A percentile compares a stretch with the other conserved stretches of the same genome.
Evolutionary conservation across 257 asterid genomes (phyloP).

Genomic region (Marsdenia floribunda): DNA sequence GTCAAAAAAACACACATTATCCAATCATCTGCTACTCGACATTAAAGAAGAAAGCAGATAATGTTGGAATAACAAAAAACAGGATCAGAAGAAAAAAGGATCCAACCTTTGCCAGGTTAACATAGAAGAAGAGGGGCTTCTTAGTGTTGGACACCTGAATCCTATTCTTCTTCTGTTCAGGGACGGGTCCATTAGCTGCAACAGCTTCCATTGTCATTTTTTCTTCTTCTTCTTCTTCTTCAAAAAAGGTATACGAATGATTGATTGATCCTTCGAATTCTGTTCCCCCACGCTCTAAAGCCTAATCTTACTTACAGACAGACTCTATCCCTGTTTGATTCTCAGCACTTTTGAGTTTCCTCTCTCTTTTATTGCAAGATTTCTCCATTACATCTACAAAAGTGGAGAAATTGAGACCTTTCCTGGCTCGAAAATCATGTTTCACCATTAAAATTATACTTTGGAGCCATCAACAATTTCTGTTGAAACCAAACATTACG

Average conservation of each 20-base stretch:
- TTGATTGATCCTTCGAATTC: background rate
- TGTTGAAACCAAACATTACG: constrained; percentile 19
- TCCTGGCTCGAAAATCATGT: constrained; percentile 20
- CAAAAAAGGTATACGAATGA: background rate
- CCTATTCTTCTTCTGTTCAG: constrained; percentile 40
- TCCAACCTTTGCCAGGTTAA: constrained; percentile 53
- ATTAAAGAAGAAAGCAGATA: no score
- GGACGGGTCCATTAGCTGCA: constrained; percentile 22
- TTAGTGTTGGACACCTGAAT: constrained; percentile 60
- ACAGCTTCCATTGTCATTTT: constrained; percentile 39
- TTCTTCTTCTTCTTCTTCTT: background rate
- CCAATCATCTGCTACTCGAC: no score
- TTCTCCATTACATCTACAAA: background rate
- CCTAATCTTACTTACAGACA: background rate
- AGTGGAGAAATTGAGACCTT: constrained; percentile 15
- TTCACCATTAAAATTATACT: constrained; percentile 14
- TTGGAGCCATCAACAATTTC: constrained; percentile 1
- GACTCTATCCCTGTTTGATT: background rate
- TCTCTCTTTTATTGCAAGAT: constrained; percentile 1
- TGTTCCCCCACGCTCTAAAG: no score
- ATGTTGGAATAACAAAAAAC: no score
- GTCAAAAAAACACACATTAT: background rate
- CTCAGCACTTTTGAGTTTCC: background rate
- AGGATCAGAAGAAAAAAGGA: no score
- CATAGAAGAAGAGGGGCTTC: constrained; percentile 61